Base-by-base conservation (phyloP, 2,329 filamentous ascomycete species). In the Aspergillus jensenii region DNA sequence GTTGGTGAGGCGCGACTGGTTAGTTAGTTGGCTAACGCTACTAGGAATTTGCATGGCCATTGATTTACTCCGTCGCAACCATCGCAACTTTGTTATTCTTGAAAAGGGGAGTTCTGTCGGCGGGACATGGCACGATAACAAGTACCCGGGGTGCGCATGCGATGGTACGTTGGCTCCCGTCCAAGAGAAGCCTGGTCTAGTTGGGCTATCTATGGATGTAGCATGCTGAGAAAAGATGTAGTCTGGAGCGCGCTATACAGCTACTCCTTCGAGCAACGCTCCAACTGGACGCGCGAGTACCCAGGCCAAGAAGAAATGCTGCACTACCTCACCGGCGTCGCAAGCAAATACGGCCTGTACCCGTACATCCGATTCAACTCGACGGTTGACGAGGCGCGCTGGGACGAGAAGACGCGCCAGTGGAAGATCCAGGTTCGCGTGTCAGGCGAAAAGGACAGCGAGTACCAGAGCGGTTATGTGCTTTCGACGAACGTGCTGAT, bases 221-320 rank as follows among this genome's bases (percentile, higher is more conserved):
- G 17, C 48, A 2, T 8, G 33, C 41, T 60, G 15, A 59, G 33
- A 17, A 17, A 14, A 1, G 2, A 11, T 3, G n/a, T 53, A 75
- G 81, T 85, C 9, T 81, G 78, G 77, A 81, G 78, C 35, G 73
- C 79, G 48, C 72, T 87, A 3, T 87, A 87, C 71, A 83, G 79
- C 44, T 86, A 81, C 68, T 85, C 82, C 6, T 87, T 87, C 63
- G 84, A 82, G 37, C 83, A 84, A 52, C 86, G 86, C 52, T 73
- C 82, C 3, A 75, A 81, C 61, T 86, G 84, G 84, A 80, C 81
- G 1, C 73, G 82, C 17, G 78, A 84, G 54, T 87, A 85, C 63
- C 81, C 84, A 0, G 81, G 82, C 0, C 84, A 87, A 63, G 82
- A 85, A 65, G 84, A 87, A 66, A 84, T 87, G 19, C 74, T 84